These are phyloP conservation scores for Quillaja saponaria DNA, from an alignment of 306 rosid species.

Conservation along the genomic window DNA sequence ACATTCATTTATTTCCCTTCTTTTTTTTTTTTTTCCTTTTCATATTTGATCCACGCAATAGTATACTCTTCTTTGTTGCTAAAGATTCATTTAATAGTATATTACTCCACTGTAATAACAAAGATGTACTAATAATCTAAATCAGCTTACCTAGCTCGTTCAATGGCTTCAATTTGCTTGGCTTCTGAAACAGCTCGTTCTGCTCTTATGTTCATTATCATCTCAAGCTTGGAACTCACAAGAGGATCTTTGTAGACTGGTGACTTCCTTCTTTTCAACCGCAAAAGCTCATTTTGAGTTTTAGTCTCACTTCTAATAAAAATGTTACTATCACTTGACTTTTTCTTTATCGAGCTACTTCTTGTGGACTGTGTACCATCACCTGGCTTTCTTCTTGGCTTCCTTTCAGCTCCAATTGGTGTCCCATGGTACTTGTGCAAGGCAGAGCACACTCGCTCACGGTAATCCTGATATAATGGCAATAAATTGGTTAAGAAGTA, in stretches of 20 bases:
- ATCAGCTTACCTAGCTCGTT: conserved; percentile 72
- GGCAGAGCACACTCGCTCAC: conserved; percentile 70
- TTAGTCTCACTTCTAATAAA: conserved; percentile 31
- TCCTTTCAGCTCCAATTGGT: conserved; percentile 55
- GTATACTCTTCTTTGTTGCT: no score
- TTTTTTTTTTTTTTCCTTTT: no score
- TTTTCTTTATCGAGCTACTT: conserved; percentile 50
- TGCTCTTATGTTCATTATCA: conserved; percentile 85
- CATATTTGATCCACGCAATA: no score
- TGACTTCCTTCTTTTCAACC: conserved; percentile 49
- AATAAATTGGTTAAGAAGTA: neutral
- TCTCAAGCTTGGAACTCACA: conserved; percentile 82
- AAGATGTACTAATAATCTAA: neutral
- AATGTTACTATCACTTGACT: conserved; percentile 26
- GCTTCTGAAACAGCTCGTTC: conserved; percentile 70
- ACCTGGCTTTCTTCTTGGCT: conserved; percentile 59
- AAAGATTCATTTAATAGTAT: no score
- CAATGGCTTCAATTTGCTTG: conserved; percentile 65
- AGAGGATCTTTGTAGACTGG: conserved; percentile 85
- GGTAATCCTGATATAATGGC: conserved; percentile 59
- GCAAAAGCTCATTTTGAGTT: conserved; percentile 27
- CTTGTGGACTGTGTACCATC: conserved; percentile 32
- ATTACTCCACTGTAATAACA: neutral
- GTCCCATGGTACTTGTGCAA: conserved; percentile 65
- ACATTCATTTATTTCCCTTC: no score